A percentile compares a stretch with the other conserved stretches of the same genome.
Evolutionary conservation across 2,329 filamentous ascomycete species (phyloP).

Genomic region (Macrophomina phaseolina): DNA sequence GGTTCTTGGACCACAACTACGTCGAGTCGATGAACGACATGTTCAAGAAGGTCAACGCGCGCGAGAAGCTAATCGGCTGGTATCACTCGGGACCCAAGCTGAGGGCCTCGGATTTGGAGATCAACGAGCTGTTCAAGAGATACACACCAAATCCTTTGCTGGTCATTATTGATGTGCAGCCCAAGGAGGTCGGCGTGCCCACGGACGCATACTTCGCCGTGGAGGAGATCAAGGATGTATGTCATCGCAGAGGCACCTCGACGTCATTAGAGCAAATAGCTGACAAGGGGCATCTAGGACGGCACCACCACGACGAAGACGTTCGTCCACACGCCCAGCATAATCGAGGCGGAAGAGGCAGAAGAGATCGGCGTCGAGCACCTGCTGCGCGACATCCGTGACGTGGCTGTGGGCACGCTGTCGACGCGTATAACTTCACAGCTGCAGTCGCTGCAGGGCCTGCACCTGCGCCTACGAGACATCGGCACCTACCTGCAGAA

Average conservation of each 20-base stretch:
- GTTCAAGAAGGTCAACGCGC: slow-evolving; percentile 99
- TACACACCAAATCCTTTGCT: slow-evolving; percentile 96
- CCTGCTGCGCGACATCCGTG: slow-evolving; percentile 94
- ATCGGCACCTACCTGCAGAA: slow-evolving; percentile 96
- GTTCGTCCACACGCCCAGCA: slow-evolving; percentile 97
- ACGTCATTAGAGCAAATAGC: neutral
- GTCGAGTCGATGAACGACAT: slow-evolving; percentile 99
- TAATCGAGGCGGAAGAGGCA: slow-evolving; percentile 98
- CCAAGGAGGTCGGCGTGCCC: slow-evolving; percentile 95
- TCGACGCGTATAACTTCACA: slow-evolving; percentile 97
- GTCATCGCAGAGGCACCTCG: slow-evolving; percentile 43
- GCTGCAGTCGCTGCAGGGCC: slow-evolving; percentile 92
- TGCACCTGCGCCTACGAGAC: slow-evolving; percentile 92
- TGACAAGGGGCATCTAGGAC: slow-evolving; percentile 65
- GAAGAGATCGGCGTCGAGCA: slow-evolving; percentile 99
- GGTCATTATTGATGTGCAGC: slow-evolving; percentile 98
- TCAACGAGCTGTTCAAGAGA: slow-evolving; percentile 99
- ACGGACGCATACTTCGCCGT: slow-evolving; percentile 99
- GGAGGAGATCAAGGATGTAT: slow-evolving; percentile 98
- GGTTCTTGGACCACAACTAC: slow-evolving; percentile 99
- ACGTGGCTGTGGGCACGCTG: slow-evolving; percentile 95
- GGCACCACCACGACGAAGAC: slow-evolving; percentile 96
- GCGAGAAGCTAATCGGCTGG: slow-evolving; percentile 99
- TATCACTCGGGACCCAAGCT: slow-evolving; percentile 98
- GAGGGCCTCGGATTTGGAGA: slow-evolving; percentile 93